Evolutionary conservation across 1,284 basidiomycete species (phyloP), one percentile per base, ranked within the genome.

Genomic region (Puccinia novopanici): DNA sequence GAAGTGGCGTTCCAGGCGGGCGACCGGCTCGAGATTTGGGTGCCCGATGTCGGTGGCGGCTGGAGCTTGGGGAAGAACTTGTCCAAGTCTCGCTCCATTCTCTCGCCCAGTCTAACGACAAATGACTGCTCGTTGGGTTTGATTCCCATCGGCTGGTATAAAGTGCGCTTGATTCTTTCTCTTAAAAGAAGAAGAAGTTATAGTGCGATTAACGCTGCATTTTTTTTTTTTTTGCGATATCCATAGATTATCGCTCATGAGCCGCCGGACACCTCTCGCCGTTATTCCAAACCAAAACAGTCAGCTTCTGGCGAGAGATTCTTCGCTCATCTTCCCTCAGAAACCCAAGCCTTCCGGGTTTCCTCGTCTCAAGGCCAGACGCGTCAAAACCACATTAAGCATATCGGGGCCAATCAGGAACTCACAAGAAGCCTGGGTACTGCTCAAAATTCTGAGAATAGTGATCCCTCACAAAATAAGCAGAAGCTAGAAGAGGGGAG

Each of bases 71-170:
- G 63, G 15, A 77, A 40, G 52, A 68, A 77, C 34, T 8, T 68
- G 42, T 45, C 61, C 1, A 67, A 17, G 5, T 50, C 59, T 65
- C n/a, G 10, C 4, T 52, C 48, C 24, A 30, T 27, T 19, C 50
- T 55, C 30, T 30, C 22, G 34, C 55, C 1, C 59, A 30, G 37
- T 10, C 27, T 15, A 27, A 37, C 17, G 24, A n/a, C 17, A 30
- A 30, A 68, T 22, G 37, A 40, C 45, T 13, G 45, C 45, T 30
- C 67, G 27, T 40, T 19, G 40, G 59, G 59, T 5, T 67, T 65
- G 30, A 67, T 76, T 40, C 59, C 75, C 50, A 76, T 76, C 63
- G 59, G 59, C 19, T 63, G 59, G 75, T 52, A 68, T 68, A 54
- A 77, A 48, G 75, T 77, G 22, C 13, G 75, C 50, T 48, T 24